Evolutionary conservation across 129 eudicot species (phyloP), one percentile per base, ranked within the genome.

Genomic region (Dittrichia graveolens): DNA sequence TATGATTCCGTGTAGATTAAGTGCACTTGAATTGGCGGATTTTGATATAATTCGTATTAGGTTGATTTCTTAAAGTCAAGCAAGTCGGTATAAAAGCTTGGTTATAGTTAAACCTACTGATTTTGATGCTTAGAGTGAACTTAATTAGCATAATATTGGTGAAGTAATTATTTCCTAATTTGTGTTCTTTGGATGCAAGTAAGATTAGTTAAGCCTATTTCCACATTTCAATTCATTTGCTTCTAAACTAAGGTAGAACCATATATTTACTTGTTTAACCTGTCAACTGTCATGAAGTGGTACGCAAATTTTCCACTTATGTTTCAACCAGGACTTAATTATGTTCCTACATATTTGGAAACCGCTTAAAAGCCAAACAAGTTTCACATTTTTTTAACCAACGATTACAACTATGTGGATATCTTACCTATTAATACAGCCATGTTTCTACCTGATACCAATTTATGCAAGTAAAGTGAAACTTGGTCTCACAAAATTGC

Each of bases 21-120:
- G 53, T 66, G 74, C 63, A 75, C 79, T 55, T 16, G n/a, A 56
- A 76, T 67, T 39, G 57, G 34, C 9, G 59, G 38, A 49, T 37
- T 73, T 73, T 44, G 60, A 49, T 31, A 38, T 73, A 19, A 60
- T 38, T 39, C 15, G 62, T 55, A 16, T 75, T 46, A 10, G 47
- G 79, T 64, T 57, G 12, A 19, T 57, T 56, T 10, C 54, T 45
- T 72, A 15, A 47, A 60, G 59, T 72, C 18, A 2, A 45, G 42
- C 43, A 46, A 35, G 65, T 75, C 31, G 48, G 41, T 35, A 61
- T 48, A 10, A 61, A 54, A 46, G 41, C 11, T 60, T 73, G 13
- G 13, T 73, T 62, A 24, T 49, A 61, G 70, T 73, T 48, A 15
- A 73, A 16, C 39, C 49, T 50, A 61, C 49, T 73, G 62, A 73